phyloP scores from a whole-genome alignment of 2,329 filamentous ascomycete genomes.

The Neonectria ditissima region DNA sequence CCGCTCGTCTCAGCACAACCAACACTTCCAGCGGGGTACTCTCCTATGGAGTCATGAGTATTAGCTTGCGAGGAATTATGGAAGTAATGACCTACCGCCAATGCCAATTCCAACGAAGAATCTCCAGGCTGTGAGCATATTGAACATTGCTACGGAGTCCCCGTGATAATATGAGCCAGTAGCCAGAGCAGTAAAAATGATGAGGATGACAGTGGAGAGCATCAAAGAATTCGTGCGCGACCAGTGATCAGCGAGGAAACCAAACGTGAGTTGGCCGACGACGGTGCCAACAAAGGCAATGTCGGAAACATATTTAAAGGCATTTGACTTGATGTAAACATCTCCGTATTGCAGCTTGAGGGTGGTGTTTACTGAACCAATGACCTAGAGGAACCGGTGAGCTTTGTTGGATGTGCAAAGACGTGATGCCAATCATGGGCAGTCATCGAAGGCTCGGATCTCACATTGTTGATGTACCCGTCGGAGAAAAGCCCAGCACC shows the following conservation, averaged over 20 bases:
- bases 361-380: conserved; percentile 87
- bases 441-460: conserved; percentile 16
- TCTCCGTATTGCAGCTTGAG: conserved; percentile 75
- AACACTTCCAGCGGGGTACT: conserved; percentile 84
- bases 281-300: conserved; percentile 92
- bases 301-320: conserved; percentile 79
- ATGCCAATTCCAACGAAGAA: conserved; percentile 88
- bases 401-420: neutral
- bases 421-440: neutral
- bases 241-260: conserved; percentile 84
- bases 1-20: conserved; percentile 86
- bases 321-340: conserved; percentile 75
- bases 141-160: conserved; percentile 77
- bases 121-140: conserved; percentile 81
- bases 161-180: conserved; percentile 82
- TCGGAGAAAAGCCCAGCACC: conserved; percentile 92
- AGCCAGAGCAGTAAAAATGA: conserved; percentile 84
- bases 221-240: conserved; percentile 86
- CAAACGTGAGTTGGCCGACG: conserved; percentile 83
- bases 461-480: conserved; percentile 89
- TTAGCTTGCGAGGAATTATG: rapidly evolving
- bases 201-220: conserved; percentile 83
- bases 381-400: conserved; percentile 68
- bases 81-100: conserved; percentile 61
- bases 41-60: conserved; percentile 55